Percentiles rank a stretch among this genome's conserved stretches.
Evolutionary conservation across 257 asterid species (phyloP).

Genomic region (Verbena officinalis): DNA sequence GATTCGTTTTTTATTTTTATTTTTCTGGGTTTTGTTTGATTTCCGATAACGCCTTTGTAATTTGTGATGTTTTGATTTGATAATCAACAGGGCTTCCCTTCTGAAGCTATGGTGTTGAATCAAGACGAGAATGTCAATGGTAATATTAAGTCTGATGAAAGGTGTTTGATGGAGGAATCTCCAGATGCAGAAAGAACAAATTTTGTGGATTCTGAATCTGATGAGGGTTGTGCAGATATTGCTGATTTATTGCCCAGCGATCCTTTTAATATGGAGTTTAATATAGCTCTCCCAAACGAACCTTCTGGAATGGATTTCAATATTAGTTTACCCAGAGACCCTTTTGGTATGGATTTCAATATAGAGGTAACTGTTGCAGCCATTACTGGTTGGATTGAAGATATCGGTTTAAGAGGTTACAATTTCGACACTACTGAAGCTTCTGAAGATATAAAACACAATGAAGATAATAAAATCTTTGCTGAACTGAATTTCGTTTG

Average conservation of each 20-base stretch:
- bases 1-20: constrained; percentile 9
- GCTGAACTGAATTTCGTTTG: constrained; percentile 43
- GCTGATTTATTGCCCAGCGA: constrained; percentile 67
- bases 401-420: constrained; percentile 40
- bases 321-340: constrained; percentile 58
- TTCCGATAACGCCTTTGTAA: constrained; percentile 2
- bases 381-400: constrained; percentile 55
- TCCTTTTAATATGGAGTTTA: constrained; percentile 53
- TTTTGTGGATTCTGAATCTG: constrained; percentile 36
- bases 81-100: constrained; percentile 6
- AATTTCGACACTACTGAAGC: constrained; percentile 43
- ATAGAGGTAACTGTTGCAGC: constrained; percentile 42
- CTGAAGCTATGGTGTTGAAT: constrained; percentile 45
- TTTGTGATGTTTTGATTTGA: constrained; percentile 9
- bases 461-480: constrained; percentile 35
- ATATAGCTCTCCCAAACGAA: constrained; percentile 44
- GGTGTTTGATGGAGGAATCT: constrained; percentile 32
- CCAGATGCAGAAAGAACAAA: constrained; percentile 17
- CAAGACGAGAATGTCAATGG: constrained; percentile 33
- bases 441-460: constrained; percentile 30
- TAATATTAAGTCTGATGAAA: constrained; percentile 35
- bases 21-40: background rate
- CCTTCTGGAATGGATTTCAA: constrained; percentile 45
- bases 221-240: constrained; percentile 45
- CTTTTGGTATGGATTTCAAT: constrained; percentile 51